Evolutionary conservation across 768 basidiomycete genomes (phyloP).

Genomic region (Tulasnella sp.): DNA sequence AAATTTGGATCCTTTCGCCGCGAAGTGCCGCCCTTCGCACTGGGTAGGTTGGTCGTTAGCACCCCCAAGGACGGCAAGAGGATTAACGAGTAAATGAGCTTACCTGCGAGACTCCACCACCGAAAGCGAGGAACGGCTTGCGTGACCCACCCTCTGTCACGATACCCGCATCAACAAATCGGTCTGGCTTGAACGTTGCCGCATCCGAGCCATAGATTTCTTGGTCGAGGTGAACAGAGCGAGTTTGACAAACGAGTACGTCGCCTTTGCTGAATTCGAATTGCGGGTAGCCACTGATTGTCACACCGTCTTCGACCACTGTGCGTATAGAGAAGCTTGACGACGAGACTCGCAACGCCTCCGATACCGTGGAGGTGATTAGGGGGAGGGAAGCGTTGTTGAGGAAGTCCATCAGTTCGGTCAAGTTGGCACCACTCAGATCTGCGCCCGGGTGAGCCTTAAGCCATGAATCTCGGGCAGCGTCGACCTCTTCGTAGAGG

Average conservation of each 20-base stretch:
- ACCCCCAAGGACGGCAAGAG: not conserved
- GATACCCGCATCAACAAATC: not conserved
- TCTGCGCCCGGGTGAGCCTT: not conserved
- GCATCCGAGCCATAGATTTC: not conserved
- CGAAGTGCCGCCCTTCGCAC: constrained; percentile 25
- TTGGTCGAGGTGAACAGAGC: constrained; percentile 10
- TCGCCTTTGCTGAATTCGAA: constrained; percentile 8
- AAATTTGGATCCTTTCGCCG: constrained; percentile 17
- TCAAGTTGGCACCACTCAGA: not conserved
- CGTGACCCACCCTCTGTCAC: not conserved
- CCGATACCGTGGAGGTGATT: not conserved
- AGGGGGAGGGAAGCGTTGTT: not conserved
- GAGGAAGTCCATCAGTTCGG: not conserved
- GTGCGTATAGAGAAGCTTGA: constrained; percentile 13
- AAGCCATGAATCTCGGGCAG: not conserved
- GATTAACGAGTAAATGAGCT: not conserved
- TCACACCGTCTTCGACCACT: not conserved
- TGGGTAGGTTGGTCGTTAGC: not conserved
- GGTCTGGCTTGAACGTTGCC: not conserved
- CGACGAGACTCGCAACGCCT: constrained; percentile 1
- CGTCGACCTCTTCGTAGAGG: constrained; percentile 10
- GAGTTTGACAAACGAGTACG: constrained; percentile 2
- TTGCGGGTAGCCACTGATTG: constrained; percentile 3
- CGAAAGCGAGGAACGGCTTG: constrained; percentile 8
- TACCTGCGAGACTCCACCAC: constrained; percentile 18